A percentile compares a stretch with the other conserved stretches of the same genome.
Evolutionary conservation across 1,139 yeast species (phyloP).

Genomic region (Candida mesenterica): DNA sequence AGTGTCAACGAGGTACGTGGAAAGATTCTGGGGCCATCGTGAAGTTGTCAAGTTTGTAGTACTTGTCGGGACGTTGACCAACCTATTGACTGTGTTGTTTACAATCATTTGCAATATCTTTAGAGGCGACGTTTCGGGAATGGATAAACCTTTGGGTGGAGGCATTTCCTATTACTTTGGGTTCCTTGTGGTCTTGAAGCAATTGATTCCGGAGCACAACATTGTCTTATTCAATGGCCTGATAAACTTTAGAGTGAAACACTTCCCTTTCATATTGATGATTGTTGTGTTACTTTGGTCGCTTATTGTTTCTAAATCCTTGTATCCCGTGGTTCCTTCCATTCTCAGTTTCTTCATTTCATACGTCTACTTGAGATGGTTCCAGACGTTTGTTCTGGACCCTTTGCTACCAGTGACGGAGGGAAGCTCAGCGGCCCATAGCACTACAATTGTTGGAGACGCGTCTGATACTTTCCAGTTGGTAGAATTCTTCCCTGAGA

Average conservation of each 20-base stretch:
- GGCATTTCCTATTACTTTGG: conserved; percentile 71
- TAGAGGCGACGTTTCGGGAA: conserved; percentile 36
- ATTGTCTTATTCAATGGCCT: conserved; percentile 63
- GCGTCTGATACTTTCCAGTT: conserved; percentile 88
- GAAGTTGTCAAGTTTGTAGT: conserved; percentile 61
- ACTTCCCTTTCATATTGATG: conserved; percentile 65
- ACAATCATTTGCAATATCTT: conserved; percentile 41
- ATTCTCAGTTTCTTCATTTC: conserved; percentile 66
- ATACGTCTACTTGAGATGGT: conserved; percentile 77
- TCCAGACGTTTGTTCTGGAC: conserved; percentile 47
- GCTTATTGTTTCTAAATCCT: conserved; percentile 29
- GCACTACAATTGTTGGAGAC: conserved; percentile 62
- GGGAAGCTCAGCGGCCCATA: conserved; percentile 19
- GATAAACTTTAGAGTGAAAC: conserved; percentile 67
- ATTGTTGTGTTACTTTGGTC: conserved; percentile 48
- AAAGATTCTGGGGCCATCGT: conserved; percentile 56
- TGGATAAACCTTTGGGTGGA: conserved; percentile 63
- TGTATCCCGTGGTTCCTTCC: conserved; percentile 64
- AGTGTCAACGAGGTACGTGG: conserved; percentile 52
- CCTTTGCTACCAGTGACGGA: conserved; percentile 40
- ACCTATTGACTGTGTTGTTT: conserved; percentile 20
- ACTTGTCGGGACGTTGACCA: conserved; percentile 57
- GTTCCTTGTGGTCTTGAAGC: conserved; percentile 82
- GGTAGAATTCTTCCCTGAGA: conserved; percentile 75
- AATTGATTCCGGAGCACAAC: conserved; percentile 85